These are phyloP conservation scores for Vitis riparia DNA, from an alignment of 164 flowering plant species.

Conservation along the genomic window DNA sequence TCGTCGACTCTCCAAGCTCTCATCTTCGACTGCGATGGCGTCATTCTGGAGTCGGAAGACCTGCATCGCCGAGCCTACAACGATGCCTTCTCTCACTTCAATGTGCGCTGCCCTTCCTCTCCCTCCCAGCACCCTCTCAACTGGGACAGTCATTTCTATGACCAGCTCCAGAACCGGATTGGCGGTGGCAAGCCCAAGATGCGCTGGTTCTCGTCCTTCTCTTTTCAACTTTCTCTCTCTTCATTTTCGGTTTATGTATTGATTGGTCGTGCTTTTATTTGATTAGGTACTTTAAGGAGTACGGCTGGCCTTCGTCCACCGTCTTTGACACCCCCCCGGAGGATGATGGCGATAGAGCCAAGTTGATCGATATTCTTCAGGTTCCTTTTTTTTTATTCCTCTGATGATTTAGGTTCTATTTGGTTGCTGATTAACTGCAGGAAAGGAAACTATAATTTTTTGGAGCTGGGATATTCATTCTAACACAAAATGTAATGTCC, in stretches of 20 bases:
- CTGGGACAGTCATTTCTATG: constrained; percentile 82
- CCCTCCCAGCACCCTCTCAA: constrained; percentile 47
- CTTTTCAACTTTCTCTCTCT: constrained; percentile 5
- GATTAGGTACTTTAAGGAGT: constrained; percentile 80
- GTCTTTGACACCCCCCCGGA: constrained; percentile 63
- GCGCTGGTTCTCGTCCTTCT: constrained; percentile 60
- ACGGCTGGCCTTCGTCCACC: constrained; percentile 87
- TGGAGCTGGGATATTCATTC: background rate
- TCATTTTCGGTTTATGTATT: background rate
- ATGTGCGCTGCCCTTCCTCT: constrained; percentile 62
- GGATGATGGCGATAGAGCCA: constrained; percentile 54
- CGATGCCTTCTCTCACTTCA: constrained; percentile 81
- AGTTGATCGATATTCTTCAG: constrained; percentile 80
- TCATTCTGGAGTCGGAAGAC: constrained; percentile 90
- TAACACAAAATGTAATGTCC: no score
- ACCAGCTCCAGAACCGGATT: constrained; percentile 81
- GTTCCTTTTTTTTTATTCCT: constrained; percentile 20
- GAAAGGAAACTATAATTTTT: background rate
- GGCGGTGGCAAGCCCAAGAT: constrained; percentile 99
- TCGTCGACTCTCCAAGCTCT: constrained; percentile 59
- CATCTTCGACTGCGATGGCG: constrained; percentile 96
- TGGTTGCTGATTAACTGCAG: background rate
- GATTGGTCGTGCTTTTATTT: background rate
- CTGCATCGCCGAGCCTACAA: constrained; percentile 93
- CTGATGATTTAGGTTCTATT: background rate